Conservation (phyloP, 495 filamentous ascomycete genomes). For the Trichoderma reesei region DNA sequence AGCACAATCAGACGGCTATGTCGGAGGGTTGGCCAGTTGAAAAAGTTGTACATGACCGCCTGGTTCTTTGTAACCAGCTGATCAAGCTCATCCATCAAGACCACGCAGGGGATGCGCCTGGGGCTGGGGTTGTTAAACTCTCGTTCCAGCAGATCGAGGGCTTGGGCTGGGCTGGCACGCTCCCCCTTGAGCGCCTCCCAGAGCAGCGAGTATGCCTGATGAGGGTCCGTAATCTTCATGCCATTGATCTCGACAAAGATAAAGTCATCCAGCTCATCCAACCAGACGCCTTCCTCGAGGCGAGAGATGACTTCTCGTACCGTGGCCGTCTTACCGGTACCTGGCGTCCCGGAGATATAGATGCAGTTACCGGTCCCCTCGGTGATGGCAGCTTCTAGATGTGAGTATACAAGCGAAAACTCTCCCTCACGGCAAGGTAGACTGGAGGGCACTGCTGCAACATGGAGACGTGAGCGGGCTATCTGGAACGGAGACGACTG, state of each 20-base stretch:
- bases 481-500: constrained; percentile 85
- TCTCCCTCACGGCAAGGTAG: constrained; percentile 89
- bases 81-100: constrained; percentile 98
- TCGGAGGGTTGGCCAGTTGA: constrained; percentile 95
- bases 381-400: constrained; percentile 89
- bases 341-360: constrained; percentile 98
- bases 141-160: constrained; percentile 77
- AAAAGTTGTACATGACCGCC: constrained; percentile 99
- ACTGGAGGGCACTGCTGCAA: constrained; percentile 78
- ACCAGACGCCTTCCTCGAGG: constrained; percentile 71
- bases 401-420: constrained; percentile 82
- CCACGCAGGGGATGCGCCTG: constrained; percentile 86
- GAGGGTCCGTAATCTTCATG: constrained; percentile 98
- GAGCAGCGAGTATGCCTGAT: constrained; percentile 88
- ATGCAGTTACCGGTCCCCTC: constrained; percentile 92
- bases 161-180: constrained; percentile 83
- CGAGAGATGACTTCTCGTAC: constrained; percentile 90
- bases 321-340: constrained; percentile 98
- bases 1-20: constrained; percentile 91
- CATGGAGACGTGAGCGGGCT: constrained; percentile 81
- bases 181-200: constrained; percentile 96
- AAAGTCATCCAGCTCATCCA: constrained; percentile 95
- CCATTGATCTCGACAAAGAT: constrained; percentile 99
- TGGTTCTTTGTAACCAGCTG: constrained; percentile 97
- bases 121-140: constrained; percentile 89